phyloP scores from a whole-genome alignment of 129 eudicot species.

The Cynara cardunculus region DNA sequence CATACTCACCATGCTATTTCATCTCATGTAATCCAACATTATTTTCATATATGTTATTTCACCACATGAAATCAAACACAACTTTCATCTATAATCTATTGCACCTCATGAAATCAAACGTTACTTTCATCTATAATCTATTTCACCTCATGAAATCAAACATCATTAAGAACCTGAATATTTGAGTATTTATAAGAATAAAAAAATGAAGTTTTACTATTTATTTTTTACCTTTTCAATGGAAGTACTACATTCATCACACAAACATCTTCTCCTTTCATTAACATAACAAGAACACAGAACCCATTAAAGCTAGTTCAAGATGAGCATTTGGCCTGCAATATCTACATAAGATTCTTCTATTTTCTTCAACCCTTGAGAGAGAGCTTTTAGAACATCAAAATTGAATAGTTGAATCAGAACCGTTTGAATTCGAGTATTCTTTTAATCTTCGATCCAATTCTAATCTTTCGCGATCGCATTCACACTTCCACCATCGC shows the following conservation, averaged over 20 bases:
- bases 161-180: background rate
- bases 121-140: too few species aligned
- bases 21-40: too few species aligned
- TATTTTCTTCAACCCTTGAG: constrained; percentile 61
- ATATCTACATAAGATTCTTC: constrained; percentile 74
- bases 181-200: background rate
- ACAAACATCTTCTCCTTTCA: constrained; percentile 88
- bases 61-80: too few species aligned
- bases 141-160: too few species aligned
- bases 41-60: too few species aligned
- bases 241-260: constrained; percentile 86
- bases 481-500: constrained; percentile 32
- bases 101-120: too few species aligned
- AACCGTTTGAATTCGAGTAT: constrained; percentile 38
- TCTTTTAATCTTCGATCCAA: constrained; percentile 81
- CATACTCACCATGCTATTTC: too few species aligned
- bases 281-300: constrained; percentile 91
- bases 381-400: constrained; percentile 67
- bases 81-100: too few species aligned
- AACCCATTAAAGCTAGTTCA: constrained; percentile 88
- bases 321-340: constrained; percentile 81
- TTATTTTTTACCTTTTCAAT: constrained; percentile 55
- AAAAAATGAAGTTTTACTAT: background rate
- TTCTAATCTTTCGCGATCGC: constrained; percentile 82
- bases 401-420: constrained; percentile 43